These are phyloP conservation scores for Orobanche coerulescens DNA, from an alignment of 257 asterid genomes.

Conservation along the genomic window DNA sequence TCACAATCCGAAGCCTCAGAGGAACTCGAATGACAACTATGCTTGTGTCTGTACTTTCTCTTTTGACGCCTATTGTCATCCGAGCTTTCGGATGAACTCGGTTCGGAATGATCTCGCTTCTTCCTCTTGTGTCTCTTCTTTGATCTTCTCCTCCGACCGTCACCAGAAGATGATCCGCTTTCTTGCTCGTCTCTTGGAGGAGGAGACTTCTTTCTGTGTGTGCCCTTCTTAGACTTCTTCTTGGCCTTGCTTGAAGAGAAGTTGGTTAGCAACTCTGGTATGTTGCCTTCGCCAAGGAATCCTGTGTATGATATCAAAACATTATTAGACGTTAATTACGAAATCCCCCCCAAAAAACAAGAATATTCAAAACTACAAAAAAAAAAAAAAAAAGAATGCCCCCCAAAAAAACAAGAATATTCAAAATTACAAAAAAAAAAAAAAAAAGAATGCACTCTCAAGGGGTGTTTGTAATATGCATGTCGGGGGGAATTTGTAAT, in stretches of 20 bases:
- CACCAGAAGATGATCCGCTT: constrained; percentile 34
- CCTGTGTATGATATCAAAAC: constrained; percentile 48
- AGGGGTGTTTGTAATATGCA: too few relatives aligned
- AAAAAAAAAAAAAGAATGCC: background rate
- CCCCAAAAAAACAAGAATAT: background rate
- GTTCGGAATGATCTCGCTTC: constrained; percentile 30
- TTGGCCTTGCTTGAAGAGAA: constrained; percentile 45
- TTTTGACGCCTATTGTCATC: constrained; percentile 38
- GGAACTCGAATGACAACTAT: constrained; percentile 27
- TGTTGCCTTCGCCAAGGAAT: constrained; percentile 56
- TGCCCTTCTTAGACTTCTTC: constrained; percentile 48
- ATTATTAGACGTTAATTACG: too few relatives aligned
- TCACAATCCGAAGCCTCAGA: constrained; percentile 35
- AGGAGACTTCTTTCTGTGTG: constrained; percentile 39
- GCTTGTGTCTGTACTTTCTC: constrained; percentile 34
- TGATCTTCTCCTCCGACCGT: constrained; percentile 28
- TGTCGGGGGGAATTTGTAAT: too few relatives aligned
- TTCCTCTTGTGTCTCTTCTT: constrained; percentile 42
- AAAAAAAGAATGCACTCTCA: too few relatives aligned
- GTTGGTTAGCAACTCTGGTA: constrained; percentile 65
- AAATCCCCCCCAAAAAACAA: too few relatives aligned
- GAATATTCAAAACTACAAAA: background rate
- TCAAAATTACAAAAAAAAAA: background rate
- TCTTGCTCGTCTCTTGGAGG: constrained; percentile 27
- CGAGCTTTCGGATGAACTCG: constrained; percentile 37